phyloP scores from a whole-genome alignment of 306 rosid species.

The Rubus idaeus region DNA sequence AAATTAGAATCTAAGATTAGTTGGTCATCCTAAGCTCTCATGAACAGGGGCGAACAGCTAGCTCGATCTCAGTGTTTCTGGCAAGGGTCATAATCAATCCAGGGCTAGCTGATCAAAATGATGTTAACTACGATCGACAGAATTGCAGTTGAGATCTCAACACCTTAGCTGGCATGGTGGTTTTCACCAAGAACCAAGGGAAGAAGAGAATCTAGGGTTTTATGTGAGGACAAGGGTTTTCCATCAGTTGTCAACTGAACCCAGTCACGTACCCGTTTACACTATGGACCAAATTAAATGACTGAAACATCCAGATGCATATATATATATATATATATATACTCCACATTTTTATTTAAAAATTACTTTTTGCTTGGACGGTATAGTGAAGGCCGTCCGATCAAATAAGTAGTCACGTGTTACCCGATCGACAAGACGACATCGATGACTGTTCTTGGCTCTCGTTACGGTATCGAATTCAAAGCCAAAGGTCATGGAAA shows the following conservation, averaged over 20 bases:
- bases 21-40: slow-evolving; percentile 16
- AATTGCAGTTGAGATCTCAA: slow-evolving; percentile 45
- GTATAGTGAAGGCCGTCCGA: slow-evolving; percentile 12
- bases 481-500: slow-evolving; percentile 31
- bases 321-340: too few species aligned
- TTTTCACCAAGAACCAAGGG: not conserved
- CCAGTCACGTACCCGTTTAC: too few species aligned
- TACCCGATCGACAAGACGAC: slow-evolving; percentile 27
- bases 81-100: not conserved
- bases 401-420: slow-evolving; percentile 24
- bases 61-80: not conserved
- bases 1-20: slow-evolving; percentile 33
- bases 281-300: too few species aligned
- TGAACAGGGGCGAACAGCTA: not conserved
- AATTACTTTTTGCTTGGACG: not conserved
- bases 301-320: too few species aligned
- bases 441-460: slow-evolving; percentile 26
- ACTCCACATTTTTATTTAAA: not conserved
- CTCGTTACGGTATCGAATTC: slow-evolving; percentile 11
- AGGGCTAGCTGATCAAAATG: not conserved
- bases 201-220: not conserved
- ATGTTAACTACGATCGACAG: not conserved
- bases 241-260: too few species aligned
- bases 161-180: slow-evolving; percentile 5
- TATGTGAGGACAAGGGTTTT: too few species aligned